Evolutionary conservation across 768 basidiomycete genomes (phyloP).

Genomic region (Pulveroboletus frians): DNA sequence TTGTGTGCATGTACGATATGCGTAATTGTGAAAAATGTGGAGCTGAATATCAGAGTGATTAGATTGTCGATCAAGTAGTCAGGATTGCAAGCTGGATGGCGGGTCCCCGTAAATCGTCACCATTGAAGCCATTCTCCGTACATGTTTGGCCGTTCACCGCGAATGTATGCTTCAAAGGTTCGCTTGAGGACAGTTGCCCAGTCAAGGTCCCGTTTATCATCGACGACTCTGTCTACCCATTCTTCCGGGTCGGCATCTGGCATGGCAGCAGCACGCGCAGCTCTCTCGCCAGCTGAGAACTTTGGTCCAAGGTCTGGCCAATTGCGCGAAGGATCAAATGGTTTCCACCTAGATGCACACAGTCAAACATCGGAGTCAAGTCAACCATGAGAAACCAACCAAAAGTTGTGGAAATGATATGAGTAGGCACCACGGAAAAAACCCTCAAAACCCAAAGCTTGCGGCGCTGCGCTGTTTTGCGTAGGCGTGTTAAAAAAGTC

Average conservation of each 20-base stretch:
- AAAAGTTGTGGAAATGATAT: conserved; percentile 95
- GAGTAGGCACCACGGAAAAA: conserved; percentile 96
- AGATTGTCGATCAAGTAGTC: conserved; percentile 23
- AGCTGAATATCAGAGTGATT: conserved; percentile 24
- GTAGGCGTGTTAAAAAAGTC: conserved; percentile 85
- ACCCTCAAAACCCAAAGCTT: conserved; percentile 86
- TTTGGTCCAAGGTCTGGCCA: conserved; percentile 88
- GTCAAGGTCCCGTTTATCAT: conserved; percentile 76
- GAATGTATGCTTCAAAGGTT: conserved; percentile 88
- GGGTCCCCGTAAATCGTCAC: conserved; percentile 25
- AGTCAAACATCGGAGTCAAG: neutral
- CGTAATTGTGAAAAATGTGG: conserved; percentile 22
- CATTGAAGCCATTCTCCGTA: conserved; percentile 79
- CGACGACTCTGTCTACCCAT: conserved; percentile 41
- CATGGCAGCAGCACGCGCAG: conserved; percentile 46
- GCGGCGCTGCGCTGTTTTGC: conserved; percentile 71
- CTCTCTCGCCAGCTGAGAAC: conserved; percentile 71
- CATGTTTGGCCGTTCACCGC: conserved; percentile 91
- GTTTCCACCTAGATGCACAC: conserved; percentile 72
- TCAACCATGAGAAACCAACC: conserved; percentile 42
- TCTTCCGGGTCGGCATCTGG: conserved; percentile 31
- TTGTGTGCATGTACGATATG: conserved; percentile 26
- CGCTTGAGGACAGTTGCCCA: conserved; percentile 96
- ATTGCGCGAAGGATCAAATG: conserved; percentile 89
- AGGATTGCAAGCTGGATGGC: conserved; percentile 8